Conservation (phyloP, 2,329 filamentous ascomycete species). For the Cytospora piceicola region DNA sequence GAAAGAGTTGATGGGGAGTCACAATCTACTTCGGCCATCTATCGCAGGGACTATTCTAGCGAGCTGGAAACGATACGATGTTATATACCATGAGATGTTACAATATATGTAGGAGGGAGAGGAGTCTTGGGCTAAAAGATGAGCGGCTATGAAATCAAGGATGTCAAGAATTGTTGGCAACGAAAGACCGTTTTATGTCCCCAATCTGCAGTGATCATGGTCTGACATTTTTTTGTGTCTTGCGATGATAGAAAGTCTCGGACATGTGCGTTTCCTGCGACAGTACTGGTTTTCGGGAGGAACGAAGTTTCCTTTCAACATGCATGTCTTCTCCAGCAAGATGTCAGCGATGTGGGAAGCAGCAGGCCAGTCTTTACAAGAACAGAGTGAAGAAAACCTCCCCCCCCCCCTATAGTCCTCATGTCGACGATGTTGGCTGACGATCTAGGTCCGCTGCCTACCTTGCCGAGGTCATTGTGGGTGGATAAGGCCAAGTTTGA, state of each 20-base stretch:
- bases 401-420: neutral
- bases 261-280: neutral
- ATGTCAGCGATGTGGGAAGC: neutral
- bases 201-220: neutral
- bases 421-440: neutral
- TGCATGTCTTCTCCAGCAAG: neutral
- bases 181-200: neutral
- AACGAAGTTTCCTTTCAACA: neutral
- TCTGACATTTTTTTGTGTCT: neutral
- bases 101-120: neutral
- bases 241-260: neutral
- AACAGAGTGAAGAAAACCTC: neutral
- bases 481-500: too few species aligned
- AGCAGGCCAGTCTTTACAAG: neutral
- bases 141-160: neutral
- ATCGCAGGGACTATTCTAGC: neutral
- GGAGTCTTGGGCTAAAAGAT: neutral
- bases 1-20: neutral
- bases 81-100: slow-evolving; percentile 3
- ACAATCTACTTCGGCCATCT: neutral
- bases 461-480: too few species aligned
- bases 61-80: slow-evolving; percentile 1
- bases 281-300: neutral
- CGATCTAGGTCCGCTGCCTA: too few species aligned
- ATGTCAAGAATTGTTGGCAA: neutral